A percentile compares a stretch with the other conserved stretches of the same genome.
These are phyloP conservation scores for Lineolata rhizophorae DNA, from an alignment of 495 filamentous ascomycete species.

Conservation along the genomic window DNA sequence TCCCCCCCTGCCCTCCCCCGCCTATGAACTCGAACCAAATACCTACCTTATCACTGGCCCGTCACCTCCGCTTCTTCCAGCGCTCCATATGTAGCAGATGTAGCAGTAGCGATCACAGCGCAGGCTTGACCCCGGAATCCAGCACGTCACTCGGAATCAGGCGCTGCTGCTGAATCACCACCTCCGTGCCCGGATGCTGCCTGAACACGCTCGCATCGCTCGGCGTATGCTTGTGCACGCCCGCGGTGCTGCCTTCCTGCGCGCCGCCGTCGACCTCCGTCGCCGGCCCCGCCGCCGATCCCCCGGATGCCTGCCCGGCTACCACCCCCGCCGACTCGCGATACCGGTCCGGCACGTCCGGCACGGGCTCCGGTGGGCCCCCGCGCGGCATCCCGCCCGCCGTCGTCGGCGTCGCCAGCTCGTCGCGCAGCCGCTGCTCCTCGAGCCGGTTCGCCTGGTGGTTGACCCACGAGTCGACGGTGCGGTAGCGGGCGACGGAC, in stretches of 20 bases:
- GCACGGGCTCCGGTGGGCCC: background rate
- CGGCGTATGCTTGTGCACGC: too few relatives aligned
- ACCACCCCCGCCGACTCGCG: background rate
- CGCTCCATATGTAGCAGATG: too few relatives aligned
- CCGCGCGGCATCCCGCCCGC: background rate
- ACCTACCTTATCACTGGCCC: too few relatives aligned
- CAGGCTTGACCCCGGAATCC: too few relatives aligned
- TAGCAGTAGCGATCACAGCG: too few relatives aligned
- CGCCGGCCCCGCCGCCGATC: background rate
- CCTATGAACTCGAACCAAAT: too few relatives aligned
- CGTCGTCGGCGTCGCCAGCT: conserved; percentile 1
- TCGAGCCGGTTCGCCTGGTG: conserved; percentile 24
- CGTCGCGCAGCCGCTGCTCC: conserved; percentile 6
- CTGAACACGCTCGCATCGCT: conserved; percentile 13
- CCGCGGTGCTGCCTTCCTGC: too few relatives aligned
- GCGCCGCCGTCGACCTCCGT: conserved; percentile 3
- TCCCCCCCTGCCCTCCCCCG: too few relatives aligned
- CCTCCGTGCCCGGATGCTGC: conserved; percentile 14
- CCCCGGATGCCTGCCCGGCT: background rate
- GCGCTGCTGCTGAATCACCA: conserved; percentile 10
- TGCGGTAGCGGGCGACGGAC: conserved; percentile 27
- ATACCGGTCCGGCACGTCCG: background rate
- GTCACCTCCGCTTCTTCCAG: too few relatives aligned
- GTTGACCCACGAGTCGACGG: conserved; percentile 37
- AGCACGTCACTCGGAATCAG: conserved; percentile 13